Percentiles rank a stretch among this genome's conserved stretches.
Evolutionary conservation across 2,329 filamentous ascomycete species (phyloP).

Genomic region (Chaetomiaceae sp.): DNA sequence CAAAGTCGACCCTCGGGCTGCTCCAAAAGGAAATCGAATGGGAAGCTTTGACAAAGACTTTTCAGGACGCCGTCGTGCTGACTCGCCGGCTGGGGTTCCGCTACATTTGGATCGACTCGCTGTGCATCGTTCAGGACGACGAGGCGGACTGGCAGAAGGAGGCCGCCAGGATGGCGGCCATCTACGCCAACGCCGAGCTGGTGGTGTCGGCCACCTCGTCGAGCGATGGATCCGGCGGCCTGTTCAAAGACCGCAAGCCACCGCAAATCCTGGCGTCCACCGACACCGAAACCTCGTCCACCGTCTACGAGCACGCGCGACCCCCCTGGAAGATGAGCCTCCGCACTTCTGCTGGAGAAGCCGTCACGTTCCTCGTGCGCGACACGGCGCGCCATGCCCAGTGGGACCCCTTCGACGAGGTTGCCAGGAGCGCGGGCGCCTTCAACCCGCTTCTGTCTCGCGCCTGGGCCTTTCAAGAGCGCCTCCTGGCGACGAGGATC

Average conservation of each 20-base stretch:
- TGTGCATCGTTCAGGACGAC: slow-evolving; percentile 3
- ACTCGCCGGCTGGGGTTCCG: neutral
- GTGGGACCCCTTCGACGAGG: no score
- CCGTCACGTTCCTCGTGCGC: neutral
- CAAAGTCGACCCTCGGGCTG: no score
- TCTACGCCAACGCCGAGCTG: neutral
- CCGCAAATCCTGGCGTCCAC: neutral
- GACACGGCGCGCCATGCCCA: neutral
- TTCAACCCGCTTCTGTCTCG: slow-evolving; percentile 10
- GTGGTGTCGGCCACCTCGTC: neutral
- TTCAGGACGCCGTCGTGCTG: neutral
- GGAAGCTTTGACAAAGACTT: no score
- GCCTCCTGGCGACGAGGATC: slow-evolving; percentile 22
- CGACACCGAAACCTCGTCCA: neutral
- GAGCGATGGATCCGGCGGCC: neutral
- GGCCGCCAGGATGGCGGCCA: neutral
- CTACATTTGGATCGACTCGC: slow-evolving; percentile 5
- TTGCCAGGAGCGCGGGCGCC: no score
- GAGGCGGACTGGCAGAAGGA: neutral
- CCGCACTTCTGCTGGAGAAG: no score
- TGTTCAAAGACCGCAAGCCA: neutral
- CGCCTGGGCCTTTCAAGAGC: slow-evolving; percentile 27
- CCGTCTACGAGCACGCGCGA: no score
- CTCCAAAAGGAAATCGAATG: no score
- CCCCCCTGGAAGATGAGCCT: no score